Base-by-base conservation (phyloP, 2,329 filamentous ascomycete species). In the Verticillium klebahnii region DNA sequence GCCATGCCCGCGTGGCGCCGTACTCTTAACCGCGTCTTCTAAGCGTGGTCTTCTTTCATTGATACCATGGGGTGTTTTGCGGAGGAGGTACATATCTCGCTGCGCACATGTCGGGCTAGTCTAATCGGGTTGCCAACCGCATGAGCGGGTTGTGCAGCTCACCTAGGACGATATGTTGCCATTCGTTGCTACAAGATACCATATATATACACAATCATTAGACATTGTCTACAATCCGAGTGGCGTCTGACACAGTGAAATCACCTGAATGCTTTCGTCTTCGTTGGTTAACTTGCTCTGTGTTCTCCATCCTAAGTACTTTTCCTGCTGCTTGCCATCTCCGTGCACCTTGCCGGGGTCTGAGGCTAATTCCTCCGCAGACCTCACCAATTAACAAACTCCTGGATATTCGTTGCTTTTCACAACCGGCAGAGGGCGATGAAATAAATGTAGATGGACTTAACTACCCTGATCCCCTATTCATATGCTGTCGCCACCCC, bases 1-100 rank as follows among this genome's bases (percentile, higher is more conserved):
- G 68, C 74, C 3, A 81, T 78, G 78, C 85, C 85, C 1, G 71
- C 74, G 14, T 88, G 83, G 84, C 76, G 74, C 69, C 74, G 77
- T 3, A 56, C 72, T 25, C 57, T 76, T 2, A 62, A 78, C 70
- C 72, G 70, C 60, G 40, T 79, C 60, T 77, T 80, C 59, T 79
- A 75, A 60, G 14, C 6, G 23, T 25, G 31, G 8, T 36, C 23
- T 23, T 32, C 17, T 31, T 58, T 29, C 34, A 25, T 56, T 32
- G 25, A 34, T 56, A 52, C 19, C 45, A 52, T 23, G 45, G 45
- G 45, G 45, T 52, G 45, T 52, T 52, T 1, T 14, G n/a, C 45
- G 19, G 45, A 52, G 45, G 54, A 56, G 54, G 54, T 32, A 56
- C n/a, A 32, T 32, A 56, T 56, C 31, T 56, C 54, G 25, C 54